Conservation (phyloP, 176 grass and related monocot genomes). For the Aegilops umbellulata region DNA sequence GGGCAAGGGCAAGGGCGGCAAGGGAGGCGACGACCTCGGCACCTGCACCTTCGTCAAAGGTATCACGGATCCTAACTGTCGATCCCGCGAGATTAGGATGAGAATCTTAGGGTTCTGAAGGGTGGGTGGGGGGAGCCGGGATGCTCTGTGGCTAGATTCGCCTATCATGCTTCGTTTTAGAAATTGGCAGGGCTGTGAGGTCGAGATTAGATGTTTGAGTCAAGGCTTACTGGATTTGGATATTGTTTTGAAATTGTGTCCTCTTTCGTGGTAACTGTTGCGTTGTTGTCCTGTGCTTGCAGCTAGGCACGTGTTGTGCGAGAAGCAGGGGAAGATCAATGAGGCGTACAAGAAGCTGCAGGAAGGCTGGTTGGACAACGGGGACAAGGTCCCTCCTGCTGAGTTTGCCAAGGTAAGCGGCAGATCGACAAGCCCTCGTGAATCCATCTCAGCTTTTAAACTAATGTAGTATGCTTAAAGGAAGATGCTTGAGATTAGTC, state of each 20-base stretch:
- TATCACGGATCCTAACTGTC: neutral
- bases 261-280: neutral
- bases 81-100: neutral
- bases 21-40: slow-evolving; percentile 78
- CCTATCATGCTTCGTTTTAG: neutral
- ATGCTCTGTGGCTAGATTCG: neutral
- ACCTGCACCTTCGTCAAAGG: slow-evolving; percentile 98
- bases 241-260: neutral
- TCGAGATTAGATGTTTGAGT: neutral
- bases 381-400: slow-evolving; percentile 90
- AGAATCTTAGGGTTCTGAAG: neutral
- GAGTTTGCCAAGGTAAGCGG: slow-evolving; percentile 83
- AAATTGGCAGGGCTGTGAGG: neutral
- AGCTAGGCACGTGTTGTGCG: slow-evolving; percentile 88
- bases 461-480: neutral
- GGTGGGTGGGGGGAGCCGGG: neutral
- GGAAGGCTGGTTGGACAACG: slow-evolving; percentile 88
- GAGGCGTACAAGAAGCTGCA: slow-evolving; percentile 97
- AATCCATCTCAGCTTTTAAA: neutral
- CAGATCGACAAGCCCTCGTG: neutral
- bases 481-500: neutral
- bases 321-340: slow-evolving; percentile 99
- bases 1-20: slow-evolving; percentile 87
- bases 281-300: slow-evolving; percentile 15
- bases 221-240: neutral